phyloP scores from a whole-genome alignment of 345 rosid species.

The Chamaenerion angustifolium region DNA sequence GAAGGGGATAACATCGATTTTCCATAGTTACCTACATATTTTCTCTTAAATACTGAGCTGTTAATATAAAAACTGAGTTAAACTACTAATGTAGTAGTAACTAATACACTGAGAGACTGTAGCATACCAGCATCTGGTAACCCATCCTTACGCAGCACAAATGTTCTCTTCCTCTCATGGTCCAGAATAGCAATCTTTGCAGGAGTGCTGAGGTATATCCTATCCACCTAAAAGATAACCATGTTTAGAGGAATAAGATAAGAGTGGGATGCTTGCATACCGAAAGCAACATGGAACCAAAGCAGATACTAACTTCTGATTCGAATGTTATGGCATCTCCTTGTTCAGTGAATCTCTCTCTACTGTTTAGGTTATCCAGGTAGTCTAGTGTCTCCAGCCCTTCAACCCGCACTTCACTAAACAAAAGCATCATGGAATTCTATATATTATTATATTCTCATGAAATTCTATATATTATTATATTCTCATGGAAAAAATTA shows the following conservation, averaged over 20 bases:
- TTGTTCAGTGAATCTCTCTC: constrained; percentile 79
- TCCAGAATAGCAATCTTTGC: constrained; percentile 88
- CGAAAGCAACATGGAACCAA: not conserved
- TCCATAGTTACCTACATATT: not conserved
- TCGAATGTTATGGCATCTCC: constrained; percentile 96
- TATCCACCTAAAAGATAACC: constrained; percentile 40
- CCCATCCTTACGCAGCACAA: constrained; percentile 86
- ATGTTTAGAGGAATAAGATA: constrained; percentile 3
- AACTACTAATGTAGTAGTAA: not conserved
- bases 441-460: too few species aligned
- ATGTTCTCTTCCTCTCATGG: constrained; percentile 92
- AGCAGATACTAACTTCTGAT: constrained; percentile 46
- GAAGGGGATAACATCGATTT: not conserved
- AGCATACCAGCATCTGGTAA: constrained; percentile 91
- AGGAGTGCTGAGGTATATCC: constrained; percentile 73
- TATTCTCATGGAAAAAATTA: not conserved
- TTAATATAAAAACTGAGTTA: not conserved
- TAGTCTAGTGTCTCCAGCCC: constrained; percentile 89
- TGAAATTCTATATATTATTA: too few species aligned
- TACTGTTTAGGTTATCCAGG: constrained; percentile 74
- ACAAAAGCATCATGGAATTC: constrained; percentile 3
- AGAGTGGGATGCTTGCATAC: not conserved
- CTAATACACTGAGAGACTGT: not conserved
- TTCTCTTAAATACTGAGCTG: not conserved
- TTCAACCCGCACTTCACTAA: constrained; percentile 94